A percentile compares a stretch with the other conserved stretches of the same genome.
Conservation (phyloP, 176 grass and related monocot species). For the Eragrostis nindensis region DNA sequence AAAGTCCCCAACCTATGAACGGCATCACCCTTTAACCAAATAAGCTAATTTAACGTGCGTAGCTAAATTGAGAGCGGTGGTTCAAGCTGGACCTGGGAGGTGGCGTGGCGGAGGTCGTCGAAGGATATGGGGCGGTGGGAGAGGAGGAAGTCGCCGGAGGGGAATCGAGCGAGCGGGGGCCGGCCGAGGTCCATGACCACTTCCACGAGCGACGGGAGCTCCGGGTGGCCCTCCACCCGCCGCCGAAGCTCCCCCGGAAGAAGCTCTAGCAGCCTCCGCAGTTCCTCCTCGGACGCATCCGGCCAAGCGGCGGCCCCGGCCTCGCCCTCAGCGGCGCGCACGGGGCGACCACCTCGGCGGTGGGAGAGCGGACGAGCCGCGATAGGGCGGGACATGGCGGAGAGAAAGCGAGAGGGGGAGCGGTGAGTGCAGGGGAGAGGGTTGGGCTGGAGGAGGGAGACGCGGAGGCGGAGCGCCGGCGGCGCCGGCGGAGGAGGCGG, state of each 20-base stretch:
- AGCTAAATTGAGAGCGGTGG: not conserved
- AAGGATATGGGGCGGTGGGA: constrained; percentile 59
- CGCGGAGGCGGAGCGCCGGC: constrained; percentile 46
- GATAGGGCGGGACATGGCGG: not conserved
- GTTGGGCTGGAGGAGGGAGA: not conserved
- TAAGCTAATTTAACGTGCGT: not conserved
- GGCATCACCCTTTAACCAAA: not conserved
- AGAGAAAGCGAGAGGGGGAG: not conserved
- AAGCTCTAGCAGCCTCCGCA: constrained; percentile 60
- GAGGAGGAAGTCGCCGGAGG: constrained; percentile 79
- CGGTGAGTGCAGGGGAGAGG: not conserved
- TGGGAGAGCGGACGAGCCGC: not conserved
- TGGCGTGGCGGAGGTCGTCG: constrained; percentile 69
- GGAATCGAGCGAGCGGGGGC: constrained; percentile 70
- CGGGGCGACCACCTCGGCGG: not conserved
- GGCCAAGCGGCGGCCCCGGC: not conserved
- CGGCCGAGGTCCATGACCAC: constrained; percentile 91
- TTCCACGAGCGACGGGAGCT: constrained; percentile 77
- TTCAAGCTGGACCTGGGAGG: constrained; percentile 50
- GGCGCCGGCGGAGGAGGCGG: constrained; percentile 2
- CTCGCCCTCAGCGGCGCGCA: constrained; percentile 13
- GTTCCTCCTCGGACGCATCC: constrained; percentile 62
- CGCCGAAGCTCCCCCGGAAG: constrained; percentile 59
- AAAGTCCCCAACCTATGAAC: constrained; percentile 76
- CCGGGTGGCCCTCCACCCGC: constrained; percentile 61